Evolutionary conservation across 2,329 filamentous ascomycete genomes (phyloP), one percentile per base, ranked within the genome.

Genomic region (Colletotrichum lentis): DNA sequence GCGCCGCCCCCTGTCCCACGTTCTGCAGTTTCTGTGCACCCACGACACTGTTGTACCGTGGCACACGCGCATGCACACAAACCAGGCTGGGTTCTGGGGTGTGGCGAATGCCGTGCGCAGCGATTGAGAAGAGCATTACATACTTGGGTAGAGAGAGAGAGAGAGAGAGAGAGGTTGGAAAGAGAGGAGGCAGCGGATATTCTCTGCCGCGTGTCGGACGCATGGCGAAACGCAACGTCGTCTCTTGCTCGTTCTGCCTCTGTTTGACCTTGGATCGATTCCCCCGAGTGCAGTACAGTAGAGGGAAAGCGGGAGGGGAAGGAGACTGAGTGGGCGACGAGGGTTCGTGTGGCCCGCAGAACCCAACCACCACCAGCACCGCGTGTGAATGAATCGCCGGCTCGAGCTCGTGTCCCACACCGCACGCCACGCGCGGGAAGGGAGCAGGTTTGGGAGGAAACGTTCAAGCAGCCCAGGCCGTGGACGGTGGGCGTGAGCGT

Each of bases 141-240:
- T 27, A 27, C 27, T 27, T 27, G 27, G 27, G 35, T 39, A 20
- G n/a, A n/a, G n/a, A n/a, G n/a, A n/a, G n/a, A n/a, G n/a, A n/a
- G n/a, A n/a, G n/a, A n/a, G n/a, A n/a, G n/a, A n/a, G 52, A 27
- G 35, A 54, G 52, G 52, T 24, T 54, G 52, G 52, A n/a, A 35
- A 31, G 49, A 20, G 52, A 54, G 52, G 35, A 54, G 52, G 20
- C 16, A 20, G 55, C 18, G 55, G 43, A 22, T 27, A 27, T 11
- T n/a, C 3, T 16, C 31, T 24, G n/a, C 43, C 27, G 56, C 18
- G 43, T 58, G 12, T 8, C 7, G 20, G 5, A n/a, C n/a, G 41
- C 43, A 41, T 37, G 56, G 31, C 43, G n/a, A 49, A 39, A 39
- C 43, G 31, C 22, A 24, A 58, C 18, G 56, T 49, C 43, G 24